Percentiles rank a stretch among this genome's conserved stretches.
phyloP scores from a whole-genome alignment of 768 basidiomycete species.

The Lanmaoa pseudosensibilis region DNA sequence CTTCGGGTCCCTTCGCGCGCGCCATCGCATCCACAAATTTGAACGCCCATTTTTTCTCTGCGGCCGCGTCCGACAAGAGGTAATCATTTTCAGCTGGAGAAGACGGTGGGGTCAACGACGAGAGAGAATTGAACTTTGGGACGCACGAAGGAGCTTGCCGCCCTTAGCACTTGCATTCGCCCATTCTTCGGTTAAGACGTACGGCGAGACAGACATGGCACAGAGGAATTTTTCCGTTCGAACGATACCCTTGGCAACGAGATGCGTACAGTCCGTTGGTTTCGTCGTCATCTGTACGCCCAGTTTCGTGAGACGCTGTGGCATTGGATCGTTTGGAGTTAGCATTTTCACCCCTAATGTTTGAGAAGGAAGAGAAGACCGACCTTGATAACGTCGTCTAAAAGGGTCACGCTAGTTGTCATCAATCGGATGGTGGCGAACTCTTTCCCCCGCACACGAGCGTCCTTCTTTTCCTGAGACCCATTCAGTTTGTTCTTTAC shows the following conservation, averaged over 20 bases:
- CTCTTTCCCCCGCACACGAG: slow-evolving; percentile 4
- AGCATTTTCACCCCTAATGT: neutral
- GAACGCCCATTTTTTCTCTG: slow-evolving; percentile 68
- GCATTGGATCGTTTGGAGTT: neutral
- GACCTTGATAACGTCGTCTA: slow-evolving; percentile 61
- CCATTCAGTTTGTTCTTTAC: slow-evolving; percentile 6
- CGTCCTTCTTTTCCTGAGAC: slow-evolving; percentile 13
- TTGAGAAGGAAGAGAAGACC: slow-evolving; percentile 6
- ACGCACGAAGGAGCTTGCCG: slow-evolving; percentile 64
- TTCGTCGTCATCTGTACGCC: slow-evolving; percentile 66
- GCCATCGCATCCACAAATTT: slow-evolving; percentile 58
- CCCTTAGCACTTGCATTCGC: slow-evolving; percentile 55
- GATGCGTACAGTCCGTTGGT: slow-evolving; percentile 73
- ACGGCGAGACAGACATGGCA: slow-evolving; percentile 63
- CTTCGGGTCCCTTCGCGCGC: slow-evolving; percentile 48
- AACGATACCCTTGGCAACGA: slow-evolving; percentile 65
- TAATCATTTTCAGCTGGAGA: slow-evolving; percentile 62
- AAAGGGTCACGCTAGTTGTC: slow-evolving; percentile 64
- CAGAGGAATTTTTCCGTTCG: slow-evolving; percentile 89
- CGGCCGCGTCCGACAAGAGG: slow-evolving; percentile 55
- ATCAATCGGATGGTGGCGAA: slow-evolving; percentile 46
- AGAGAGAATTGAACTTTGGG: neutral
- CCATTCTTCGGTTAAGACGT: slow-evolving; percentile 70
- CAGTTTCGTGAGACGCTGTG: slow-evolving; percentile 59
- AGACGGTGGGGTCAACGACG: neutral